These are phyloP conservation scores for Cladobotryum protrusum DNA, from an alignment of 2,329 filamentous ascomycete species.

Conservation along the genomic window DNA sequence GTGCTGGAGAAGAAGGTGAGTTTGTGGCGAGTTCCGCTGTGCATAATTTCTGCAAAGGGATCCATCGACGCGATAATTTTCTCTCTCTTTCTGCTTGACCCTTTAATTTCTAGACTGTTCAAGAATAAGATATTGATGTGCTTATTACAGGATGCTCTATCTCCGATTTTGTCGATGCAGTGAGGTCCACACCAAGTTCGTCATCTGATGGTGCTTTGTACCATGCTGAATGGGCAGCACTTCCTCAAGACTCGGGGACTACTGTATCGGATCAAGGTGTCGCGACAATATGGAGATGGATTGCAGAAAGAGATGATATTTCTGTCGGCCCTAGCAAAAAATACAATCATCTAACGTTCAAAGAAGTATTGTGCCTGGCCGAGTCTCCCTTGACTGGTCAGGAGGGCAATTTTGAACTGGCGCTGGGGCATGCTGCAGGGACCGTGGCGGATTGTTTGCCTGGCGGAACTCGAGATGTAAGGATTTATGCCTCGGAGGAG, in stretches of 20 bases:
- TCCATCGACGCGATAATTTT: neutral
- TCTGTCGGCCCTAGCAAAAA: conserved; percentile 27
- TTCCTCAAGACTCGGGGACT: conserved; percentile 8
- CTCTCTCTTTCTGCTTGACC: neutral
- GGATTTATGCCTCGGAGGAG: conserved; percentile 46
- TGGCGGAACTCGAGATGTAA: conserved; percentile 10
- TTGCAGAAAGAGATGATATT: conserved; percentile 29
- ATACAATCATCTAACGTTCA: conserved; percentile 34
- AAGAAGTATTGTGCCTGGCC: conserved; percentile 20
- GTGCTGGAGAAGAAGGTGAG: conserved; percentile 33
- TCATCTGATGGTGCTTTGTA: conserved; percentile 11
- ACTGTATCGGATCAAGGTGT: conserved; percentile 21
- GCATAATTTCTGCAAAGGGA: neutral
- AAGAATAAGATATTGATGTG: neutral
- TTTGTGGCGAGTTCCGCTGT: conserved; percentile 2
- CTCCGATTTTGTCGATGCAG: conserved; percentile 26
- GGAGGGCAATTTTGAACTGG: neutral
- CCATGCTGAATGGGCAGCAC: neutral
- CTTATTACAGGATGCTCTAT: conserved; percentile 23
- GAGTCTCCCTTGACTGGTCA: conserved; percentile 12
- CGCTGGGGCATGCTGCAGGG: neutral
- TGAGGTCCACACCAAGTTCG: conserved; percentile 21
- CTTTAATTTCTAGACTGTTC: neutral
- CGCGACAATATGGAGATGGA: conserved; percentile 32
- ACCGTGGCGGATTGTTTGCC: too few species aligned